Evolutionary conservation across 805 yeast genomes (phyloP).

Genomic region (Candida golubevii): DNA sequence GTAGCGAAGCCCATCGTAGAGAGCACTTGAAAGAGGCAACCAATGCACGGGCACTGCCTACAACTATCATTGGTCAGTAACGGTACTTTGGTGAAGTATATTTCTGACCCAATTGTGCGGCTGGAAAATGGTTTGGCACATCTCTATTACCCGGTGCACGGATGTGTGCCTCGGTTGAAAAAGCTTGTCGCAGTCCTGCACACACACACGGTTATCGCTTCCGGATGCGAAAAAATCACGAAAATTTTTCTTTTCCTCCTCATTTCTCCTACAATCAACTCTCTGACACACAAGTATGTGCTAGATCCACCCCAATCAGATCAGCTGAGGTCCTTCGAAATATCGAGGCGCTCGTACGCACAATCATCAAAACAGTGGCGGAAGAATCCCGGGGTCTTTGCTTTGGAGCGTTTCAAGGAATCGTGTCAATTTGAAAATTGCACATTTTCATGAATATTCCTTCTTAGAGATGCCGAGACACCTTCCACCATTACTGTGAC

Average conservation of each 20-base stretch:
- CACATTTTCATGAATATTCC: slow-evolving; percentile 2
- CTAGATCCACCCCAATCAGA: background rate
- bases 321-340: too few relatives aligned
- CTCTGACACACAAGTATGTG: background rate
- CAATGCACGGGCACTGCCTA: too few relatives aligned
- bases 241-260: background rate
- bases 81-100: too few relatives aligned
- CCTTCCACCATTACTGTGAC: slow-evolving; percentile 3
- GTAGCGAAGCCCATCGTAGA: too few relatives aligned
- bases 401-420: slow-evolving; percentile 2
- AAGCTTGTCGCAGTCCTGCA: slow-evolving; percentile 3
- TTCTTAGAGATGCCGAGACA: slow-evolving; percentile 6
- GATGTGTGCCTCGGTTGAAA: background rate
- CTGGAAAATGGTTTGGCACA: too few relatives aligned
- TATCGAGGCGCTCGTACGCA: background rate
- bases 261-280: background rate
- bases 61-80: too few relatives aligned
- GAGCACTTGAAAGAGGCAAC: too few relatives aligned
- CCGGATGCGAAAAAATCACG: background rate
- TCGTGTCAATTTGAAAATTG: slow-evolving; percentile 3
- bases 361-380: slow-evolving; percentile 20
- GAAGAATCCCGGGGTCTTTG: slow-evolving; percentile 15
- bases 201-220: background rate
- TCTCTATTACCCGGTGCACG: slow-evolving; percentile 1
- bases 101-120: too few relatives aligned